Evolutionary conservation across 805 yeast genomes (phyloP).

Genomic region (Ogataea dorogensis): DNA sequence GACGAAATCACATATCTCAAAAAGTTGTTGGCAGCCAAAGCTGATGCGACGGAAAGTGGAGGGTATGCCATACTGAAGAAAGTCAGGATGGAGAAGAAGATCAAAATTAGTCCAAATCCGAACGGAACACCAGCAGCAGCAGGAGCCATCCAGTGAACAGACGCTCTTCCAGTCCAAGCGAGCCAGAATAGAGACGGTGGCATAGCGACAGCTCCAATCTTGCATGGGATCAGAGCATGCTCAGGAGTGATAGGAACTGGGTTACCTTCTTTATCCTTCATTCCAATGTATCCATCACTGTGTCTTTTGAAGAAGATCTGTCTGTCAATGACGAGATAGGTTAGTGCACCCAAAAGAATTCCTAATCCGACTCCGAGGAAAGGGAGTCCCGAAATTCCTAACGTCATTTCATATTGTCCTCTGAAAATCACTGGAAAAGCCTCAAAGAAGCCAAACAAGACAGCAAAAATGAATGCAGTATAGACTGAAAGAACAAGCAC

Average conservation of each 20-base stretch:
- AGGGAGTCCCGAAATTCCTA: constrained; percentile 66
- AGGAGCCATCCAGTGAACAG: constrained; percentile 77
- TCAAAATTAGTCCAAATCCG: constrained; percentile 70
- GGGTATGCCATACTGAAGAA: constrained; percentile 74
- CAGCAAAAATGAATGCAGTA: constrained; percentile 74
- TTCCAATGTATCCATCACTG: constrained; percentile 58
- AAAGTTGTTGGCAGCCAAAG: constrained; percentile 84
- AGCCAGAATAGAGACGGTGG: constrained; percentile 77
- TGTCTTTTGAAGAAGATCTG: constrained; percentile 51
- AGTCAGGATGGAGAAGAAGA: constrained; percentile 67
- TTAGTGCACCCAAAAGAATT: constrained; percentile 50
- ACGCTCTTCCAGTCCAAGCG: constrained; percentile 66
- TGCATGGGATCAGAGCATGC: constrained; percentile 54
- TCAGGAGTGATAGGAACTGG: constrained; percentile 58
- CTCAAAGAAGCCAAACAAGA: constrained; percentile 75
- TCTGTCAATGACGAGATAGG: constrained; percentile 52
- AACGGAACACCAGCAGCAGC: constrained; percentile 74
- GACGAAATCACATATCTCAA: constrained; percentile 73
- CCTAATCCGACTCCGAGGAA: constrained; percentile 75
- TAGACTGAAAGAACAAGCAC: constrained; percentile 67
- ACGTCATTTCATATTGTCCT: constrained; percentile 57
- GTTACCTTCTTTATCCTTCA: constrained; percentile 57
- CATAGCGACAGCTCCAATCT: constrained; percentile 63
- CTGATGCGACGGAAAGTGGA: constrained; percentile 77
- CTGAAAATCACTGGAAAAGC: constrained; percentile 74